Conservation (phyloP, 1,284 basidiomycete species). For the Apiotrichum montevideense region DNA sequence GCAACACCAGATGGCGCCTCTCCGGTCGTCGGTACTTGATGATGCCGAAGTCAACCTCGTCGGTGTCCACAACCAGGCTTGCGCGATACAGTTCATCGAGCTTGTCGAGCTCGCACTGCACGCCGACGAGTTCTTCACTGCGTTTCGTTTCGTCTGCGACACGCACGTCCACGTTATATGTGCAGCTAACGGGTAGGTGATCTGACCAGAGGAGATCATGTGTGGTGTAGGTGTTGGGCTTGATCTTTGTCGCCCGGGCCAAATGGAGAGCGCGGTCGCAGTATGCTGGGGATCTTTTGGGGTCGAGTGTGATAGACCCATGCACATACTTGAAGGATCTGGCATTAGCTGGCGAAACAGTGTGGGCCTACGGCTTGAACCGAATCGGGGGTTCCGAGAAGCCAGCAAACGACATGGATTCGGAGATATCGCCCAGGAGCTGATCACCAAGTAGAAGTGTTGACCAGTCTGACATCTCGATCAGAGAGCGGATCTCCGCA, state of each 20-base stretch:
- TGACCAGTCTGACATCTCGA: constrained; percentile 26
- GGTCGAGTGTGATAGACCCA: constrained; percentile 33
- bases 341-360: not conserved
- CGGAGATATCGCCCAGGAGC: constrained; percentile 30
- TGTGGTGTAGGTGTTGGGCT: constrained; percentile 22
- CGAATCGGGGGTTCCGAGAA: constrained; percentile 31
- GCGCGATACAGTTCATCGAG: constrained; percentile 49
- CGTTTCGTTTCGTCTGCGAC: constrained; percentile 30
- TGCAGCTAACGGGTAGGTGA: constrained; percentile 35
- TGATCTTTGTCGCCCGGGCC: constrained; percentile 6
- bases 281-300: constrained; percentile 36
- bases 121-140: constrained; percentile 40
- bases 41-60: constrained; percentile 48
- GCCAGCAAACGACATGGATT: constrained; percentile 33
- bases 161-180: constrained; percentile 18
- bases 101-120: constrained; percentile 43
- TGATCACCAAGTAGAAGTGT: constrained; percentile 35
- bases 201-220: constrained; percentile 42
- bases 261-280: constrained; percentile 36
- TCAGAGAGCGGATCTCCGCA: constrained; percentile 23
- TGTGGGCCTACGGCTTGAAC: constrained; percentile 29
- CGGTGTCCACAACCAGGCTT: constrained; percentile 49
- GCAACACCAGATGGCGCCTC: constrained; percentile 20
- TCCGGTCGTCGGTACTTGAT: constrained; percentile 25
- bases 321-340: constrained; percentile 44